Evolutionary conservation across 257 asterid species (phyloP).

Genomic region (Lycium ferocissimum): DNA sequence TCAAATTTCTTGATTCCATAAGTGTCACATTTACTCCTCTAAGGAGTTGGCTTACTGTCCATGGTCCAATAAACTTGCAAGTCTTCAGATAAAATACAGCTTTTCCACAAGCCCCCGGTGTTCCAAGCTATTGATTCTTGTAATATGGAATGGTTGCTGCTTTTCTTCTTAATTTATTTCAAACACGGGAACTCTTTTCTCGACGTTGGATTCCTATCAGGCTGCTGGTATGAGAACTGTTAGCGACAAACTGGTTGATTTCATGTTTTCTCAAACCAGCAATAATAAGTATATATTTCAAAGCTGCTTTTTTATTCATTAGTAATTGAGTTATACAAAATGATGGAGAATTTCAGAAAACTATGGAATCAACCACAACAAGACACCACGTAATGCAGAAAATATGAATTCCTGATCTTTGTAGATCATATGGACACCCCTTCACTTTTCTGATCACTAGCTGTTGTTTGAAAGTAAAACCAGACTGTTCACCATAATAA

Average conservation of each 20-base stretch:
- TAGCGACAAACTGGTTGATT: neutral
- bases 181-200: neutral
- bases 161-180: neutral
- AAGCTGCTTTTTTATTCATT: neutral
- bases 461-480: neutral
- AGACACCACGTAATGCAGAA: neutral
- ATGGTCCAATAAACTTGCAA: neutral
- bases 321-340: neutral
- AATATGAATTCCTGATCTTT: neutral
- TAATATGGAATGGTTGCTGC: neutral
- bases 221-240: neutral
- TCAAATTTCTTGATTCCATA: neutral
- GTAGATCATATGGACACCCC: neutral
- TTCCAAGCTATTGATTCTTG: constrained; percentile 9
- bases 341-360: neutral
- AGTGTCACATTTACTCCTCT: neutral
- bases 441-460: neutral
- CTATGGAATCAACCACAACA: neutral
- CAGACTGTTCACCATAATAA: neutral
- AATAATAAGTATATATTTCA: neutral
- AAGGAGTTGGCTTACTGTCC: neutral
- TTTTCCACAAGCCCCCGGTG: constrained; percentile 15
- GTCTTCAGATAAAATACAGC: neutral
- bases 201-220: neutral
- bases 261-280: neutral